Evolutionary conservation across 345 rosid genomes (phyloP).

Genomic region (Acer negundo): DNA sequence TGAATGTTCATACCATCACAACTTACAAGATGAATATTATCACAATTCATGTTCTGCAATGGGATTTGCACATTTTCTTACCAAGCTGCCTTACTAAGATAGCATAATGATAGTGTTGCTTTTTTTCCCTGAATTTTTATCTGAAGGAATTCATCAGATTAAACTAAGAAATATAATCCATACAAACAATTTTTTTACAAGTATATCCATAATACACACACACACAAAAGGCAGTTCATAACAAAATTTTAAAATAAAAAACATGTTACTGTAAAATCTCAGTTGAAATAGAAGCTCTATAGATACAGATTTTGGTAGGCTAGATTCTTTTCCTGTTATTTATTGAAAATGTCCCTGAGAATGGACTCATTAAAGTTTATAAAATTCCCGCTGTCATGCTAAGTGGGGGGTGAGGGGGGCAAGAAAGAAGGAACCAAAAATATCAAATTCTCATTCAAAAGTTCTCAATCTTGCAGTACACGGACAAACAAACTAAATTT

Average conservation of each 20-base stretch:
- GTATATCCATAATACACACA: not conserved
- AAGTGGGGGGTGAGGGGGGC: not conserved
- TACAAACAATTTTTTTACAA: not conserved
- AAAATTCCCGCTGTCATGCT: not conserved
- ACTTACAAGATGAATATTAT: not conserved
- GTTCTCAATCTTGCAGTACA: not conserved
- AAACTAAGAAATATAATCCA: not conserved
- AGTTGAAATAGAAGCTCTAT: not conserved
- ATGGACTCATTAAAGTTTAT: not conserved
- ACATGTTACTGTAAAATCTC: not conserved
- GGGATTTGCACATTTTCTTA: not conserved
- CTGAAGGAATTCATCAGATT: constrained; percentile 1
- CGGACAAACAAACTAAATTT: not conserved
- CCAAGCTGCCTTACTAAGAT: not conserved
- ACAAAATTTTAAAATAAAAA: not conserved
- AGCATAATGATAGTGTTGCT: not conserved
- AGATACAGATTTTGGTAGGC: not conserved
- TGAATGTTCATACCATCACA: not conserved
- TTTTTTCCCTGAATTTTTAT: not conserved
- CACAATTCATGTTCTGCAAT: not conserved
- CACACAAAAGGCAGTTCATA: not conserved
- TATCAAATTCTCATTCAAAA: not conserved
- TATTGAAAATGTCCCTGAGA: constrained; percentile 2
- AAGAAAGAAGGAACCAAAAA: not conserved
- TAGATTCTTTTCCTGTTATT: constrained; percentile 5